These are phyloP conservation scores for Lecanicillium sp. DNA, from an alignment of 2,329 filamentous ascomycete genomes.

Conservation along the genomic window DNA sequence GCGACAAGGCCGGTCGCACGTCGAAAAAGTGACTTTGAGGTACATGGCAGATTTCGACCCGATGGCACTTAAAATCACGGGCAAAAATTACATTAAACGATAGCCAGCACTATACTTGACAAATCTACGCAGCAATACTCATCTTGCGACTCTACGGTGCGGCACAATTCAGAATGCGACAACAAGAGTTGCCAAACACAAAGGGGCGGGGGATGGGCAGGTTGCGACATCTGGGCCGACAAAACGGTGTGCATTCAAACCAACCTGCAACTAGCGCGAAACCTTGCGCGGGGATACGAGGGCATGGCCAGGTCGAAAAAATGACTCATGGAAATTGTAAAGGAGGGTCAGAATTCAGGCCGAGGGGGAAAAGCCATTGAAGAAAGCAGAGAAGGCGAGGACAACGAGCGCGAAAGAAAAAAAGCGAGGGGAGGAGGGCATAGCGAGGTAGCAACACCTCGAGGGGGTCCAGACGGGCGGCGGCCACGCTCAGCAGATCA, in stretches of 20 bases:
- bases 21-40: conserved; percentile 21
- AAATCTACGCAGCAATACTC: too few relatives aligned
- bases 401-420: conserved; percentile 16
- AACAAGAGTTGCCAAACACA: conserved; percentile 15
- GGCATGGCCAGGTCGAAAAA: conserved; percentile 12
- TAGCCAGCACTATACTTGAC: conserved; percentile 5
- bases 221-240: neutral
- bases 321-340: conserved; percentile 23
- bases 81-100: conserved; percentile 12
- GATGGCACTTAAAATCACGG: conserved; percentile 3
- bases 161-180: conserved; percentile 24
- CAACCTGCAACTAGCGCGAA: conserved; percentile 13
- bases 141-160: too few relatives aligned
- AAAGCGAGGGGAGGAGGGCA: conserved; percentile 10
- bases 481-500: conserved; percentile 8
- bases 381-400: conserved; percentile 11
- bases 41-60: too few relatives aligned
- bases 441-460: conserved; percentile 8
- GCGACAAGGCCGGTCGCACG: neutral
- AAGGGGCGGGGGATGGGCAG: conserved; percentile 4
- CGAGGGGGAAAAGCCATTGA: conserved; percentile 1
- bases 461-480: conserved; percentile 8
- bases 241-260: conserved; percentile 1
- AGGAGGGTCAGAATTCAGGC: conserved; percentile 16
- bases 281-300: conserved; percentile 13